Conservation (phyloP, 345 rosid genomes). For the Sisymbrium altissimum region DNA sequence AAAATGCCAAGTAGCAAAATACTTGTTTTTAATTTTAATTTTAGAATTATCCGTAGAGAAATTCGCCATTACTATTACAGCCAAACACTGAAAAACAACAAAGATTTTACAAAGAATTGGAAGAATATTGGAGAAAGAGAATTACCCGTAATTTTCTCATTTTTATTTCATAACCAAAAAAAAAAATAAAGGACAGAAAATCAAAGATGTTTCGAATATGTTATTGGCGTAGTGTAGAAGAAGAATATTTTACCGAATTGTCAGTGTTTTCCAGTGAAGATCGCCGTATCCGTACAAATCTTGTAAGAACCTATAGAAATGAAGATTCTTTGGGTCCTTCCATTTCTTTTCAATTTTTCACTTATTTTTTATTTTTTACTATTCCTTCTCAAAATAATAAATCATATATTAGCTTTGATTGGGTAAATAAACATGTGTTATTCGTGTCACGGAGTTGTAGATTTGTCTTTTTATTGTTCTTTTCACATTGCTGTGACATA, state of each 20-base stretch:
- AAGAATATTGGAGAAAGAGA: neutral
- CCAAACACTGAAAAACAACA: slow-evolving; percentile 31
- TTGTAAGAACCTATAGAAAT: neutral
- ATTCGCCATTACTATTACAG: slow-evolving; percentile 28
- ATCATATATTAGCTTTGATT: neutral
- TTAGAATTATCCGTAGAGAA: neutral
- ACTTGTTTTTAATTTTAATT: neutral
- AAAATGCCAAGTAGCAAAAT: slow-evolving; percentile 20
- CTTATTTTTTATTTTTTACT: too few species aligned
- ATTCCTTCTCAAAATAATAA: too few species aligned
- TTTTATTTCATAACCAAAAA: neutral
- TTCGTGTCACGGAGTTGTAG: neutral
- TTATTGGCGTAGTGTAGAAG: slow-evolving; percentile 28
- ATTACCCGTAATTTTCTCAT: neutral
- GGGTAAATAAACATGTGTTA: neutral
- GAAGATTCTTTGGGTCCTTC: neutral
- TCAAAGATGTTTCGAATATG: slow-evolving; percentile 7
- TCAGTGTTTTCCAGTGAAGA: slow-evolving; percentile 9
- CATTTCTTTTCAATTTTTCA: neutral
- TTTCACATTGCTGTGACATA: neutral
- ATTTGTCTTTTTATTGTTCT: neutral
- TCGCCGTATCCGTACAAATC: slow-evolving; percentile 34
- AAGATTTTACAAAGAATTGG: neutral
- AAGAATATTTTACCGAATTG: slow-evolving; percentile 14
- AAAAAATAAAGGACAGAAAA: neutral